phyloP scores from a whole-genome alignment of 2,329 filamentous ascomycete species.

The Aureobasidium mangrovei region DNA sequence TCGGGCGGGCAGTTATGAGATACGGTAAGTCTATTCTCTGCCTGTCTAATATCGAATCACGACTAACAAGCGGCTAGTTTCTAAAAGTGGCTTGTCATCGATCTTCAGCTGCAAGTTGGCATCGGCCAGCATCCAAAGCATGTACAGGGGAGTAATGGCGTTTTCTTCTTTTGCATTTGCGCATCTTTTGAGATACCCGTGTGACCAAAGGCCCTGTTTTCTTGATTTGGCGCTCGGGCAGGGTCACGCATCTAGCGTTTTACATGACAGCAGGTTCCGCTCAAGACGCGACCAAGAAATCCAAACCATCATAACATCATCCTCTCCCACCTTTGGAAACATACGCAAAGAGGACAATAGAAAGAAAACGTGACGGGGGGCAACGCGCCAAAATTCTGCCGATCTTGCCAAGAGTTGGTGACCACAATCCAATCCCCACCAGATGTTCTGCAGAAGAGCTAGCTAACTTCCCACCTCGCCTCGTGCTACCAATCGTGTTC shows the following conservation, averaged over 20 bases:
- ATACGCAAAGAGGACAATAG: too few species aligned
- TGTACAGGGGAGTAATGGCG: neutral
- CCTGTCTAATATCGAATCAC: neutral
- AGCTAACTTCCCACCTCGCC: too few species aligned
- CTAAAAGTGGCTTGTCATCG: neutral
- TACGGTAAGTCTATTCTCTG: slow-evolving; percentile 50
- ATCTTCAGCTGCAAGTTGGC: neutral
- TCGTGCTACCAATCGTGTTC: too few species aligned
- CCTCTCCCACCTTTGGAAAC: too few species aligned
- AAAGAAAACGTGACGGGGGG: too few species aligned
- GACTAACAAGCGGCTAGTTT: neutral
- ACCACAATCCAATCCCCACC: too few species aligned
- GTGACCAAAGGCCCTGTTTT: neutral
- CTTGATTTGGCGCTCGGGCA: neutral
- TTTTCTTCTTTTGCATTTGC: neutral
- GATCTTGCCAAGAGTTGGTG: too few species aligned
- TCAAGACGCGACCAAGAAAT: too few species aligned
- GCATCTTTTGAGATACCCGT: slow-evolving; percentile 11
- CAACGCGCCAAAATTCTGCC: too few species aligned
- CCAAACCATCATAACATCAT: too few species aligned
- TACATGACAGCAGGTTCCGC: neutral
- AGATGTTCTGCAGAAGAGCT: too few species aligned
- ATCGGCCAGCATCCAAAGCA: neutral
- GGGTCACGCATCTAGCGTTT: slow-evolving; percentile 5
- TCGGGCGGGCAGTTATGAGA: slow-evolving; percentile 92